phyloP scores from a whole-genome alignment of 1,284 basidiomycete species.

The Ceratobasidium sp. region DNA sequence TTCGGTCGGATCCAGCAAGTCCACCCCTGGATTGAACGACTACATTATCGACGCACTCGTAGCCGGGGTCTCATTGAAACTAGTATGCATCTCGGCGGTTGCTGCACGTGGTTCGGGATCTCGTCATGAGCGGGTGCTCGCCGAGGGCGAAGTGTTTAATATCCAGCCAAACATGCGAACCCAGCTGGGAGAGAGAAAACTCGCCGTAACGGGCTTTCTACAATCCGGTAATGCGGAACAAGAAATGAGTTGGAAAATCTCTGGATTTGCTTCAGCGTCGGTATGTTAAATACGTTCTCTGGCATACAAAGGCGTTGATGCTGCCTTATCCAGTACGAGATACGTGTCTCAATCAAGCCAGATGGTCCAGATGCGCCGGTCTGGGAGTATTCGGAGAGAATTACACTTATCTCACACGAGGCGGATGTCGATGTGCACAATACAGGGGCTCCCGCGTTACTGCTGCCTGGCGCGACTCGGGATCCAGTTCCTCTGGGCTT shows the following conservation, averaged over 20 bases:
- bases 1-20: too few species aligned
- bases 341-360: background rate
- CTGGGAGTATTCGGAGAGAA: slow-evolving; percentile 12
- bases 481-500: background rate
- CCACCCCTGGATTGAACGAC: background rate
- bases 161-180: background rate
- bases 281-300: background rate
- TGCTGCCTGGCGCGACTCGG: background rate
- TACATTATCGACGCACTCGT: background rate
- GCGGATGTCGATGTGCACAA: slow-evolving; percentile 4
- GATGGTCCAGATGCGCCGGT: background rate
- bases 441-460: slow-evolving; percentile 1
- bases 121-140: background rate
- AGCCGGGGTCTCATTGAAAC: background rate
- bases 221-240: background rate
- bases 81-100: slow-evolving; percentile 4
- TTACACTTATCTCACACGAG: background rate
- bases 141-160: background rate
- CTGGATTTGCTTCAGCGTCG: background rate
- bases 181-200: background rate
- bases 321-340: slow-evolving; percentile 9
- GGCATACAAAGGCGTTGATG: background rate
- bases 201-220: background rate
- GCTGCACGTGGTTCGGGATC: background rate
- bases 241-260: slow-evolving; percentile 1